Evolutionary conservation across 2,329 filamentous ascomycete species (phyloP), one percentile per base, ranked within the genome.

Genomic region (Sphaerulina musiva): DNA sequence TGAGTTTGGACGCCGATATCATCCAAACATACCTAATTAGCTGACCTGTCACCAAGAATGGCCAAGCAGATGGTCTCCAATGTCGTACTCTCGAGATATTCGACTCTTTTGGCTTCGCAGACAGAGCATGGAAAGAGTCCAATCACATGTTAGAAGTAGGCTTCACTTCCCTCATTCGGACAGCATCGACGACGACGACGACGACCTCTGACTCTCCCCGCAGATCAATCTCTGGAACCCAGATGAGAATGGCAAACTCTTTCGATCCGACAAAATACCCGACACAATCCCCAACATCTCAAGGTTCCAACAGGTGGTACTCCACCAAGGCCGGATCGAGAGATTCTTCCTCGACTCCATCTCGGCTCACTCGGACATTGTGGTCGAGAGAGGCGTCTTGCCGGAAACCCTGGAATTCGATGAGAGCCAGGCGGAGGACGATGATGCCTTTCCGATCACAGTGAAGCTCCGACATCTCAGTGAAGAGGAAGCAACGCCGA

Each of bases 281-380:
- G 82, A 86, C 65, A 83, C 79, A 1, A 78, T 79, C 36, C 74
- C 76, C 0, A 51, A 56, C 6, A 55, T 62, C 17, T 36, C 29
- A 11, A n/a, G 80, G 78, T 1, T 73, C 83, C 51, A 83, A 76
- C 82, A 78, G 82, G 72, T 55, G 75, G 79, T 85, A 1, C 68
- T 89, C 26, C 82, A 86, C 61, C 85, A 89, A 69, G 85, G 84
- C 2, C 79, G 84, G 0, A 83, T 88, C 54, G 85, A 89, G 65
- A 72, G 79, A 1, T 85, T 65, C 54, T 64, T 68, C 40, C 51
- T 64, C 9, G 64, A 66, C 49, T 46, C 50, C 17, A 62, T 68
- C 10, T 41, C 54, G n/a, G 71, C 32, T 36, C 32, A 36, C 32
- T 36, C 32, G 8, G 32, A 36, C 3, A 79, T 50, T 68, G 79